Conservation (phyloP, 768 basidiomycete species). For the Suillus subalutaceus region DNA sequence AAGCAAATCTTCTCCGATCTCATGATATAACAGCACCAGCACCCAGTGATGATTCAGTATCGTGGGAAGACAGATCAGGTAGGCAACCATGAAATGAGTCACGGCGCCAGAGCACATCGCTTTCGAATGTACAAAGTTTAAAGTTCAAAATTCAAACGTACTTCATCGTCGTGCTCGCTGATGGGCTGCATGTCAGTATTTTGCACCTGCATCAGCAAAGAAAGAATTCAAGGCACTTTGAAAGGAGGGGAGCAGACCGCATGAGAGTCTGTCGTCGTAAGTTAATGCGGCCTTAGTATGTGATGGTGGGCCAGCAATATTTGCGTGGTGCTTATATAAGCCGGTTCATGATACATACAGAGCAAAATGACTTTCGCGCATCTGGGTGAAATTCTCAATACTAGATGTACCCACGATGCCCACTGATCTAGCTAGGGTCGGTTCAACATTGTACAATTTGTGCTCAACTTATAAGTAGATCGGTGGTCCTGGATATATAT, state of each 20-base stretch:
- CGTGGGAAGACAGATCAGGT: not conserved
- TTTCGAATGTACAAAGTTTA: not conserved
- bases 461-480: not conserved
- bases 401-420: too few relatives aligned
- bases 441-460: too few relatives aligned
- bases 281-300: too few relatives aligned
- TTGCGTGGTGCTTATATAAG: too few relatives aligned
- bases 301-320: not conserved
- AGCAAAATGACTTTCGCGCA: too few relatives aligned
- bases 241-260: not conserved
- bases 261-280: too few relatives aligned
- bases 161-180: not conserved
- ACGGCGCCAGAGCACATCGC: not conserved
- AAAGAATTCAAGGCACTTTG: not conserved
- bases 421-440: too few relatives aligned
- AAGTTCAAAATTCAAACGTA: not conserved
- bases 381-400: too few relatives aligned
- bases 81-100: not conserved
- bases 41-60: not conserved
- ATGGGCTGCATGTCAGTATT: not conserved
- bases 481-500: not conserved
- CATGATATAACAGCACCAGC: not conserved
- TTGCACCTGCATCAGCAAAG: not conserved
- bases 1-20: not conserved
- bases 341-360: too few relatives aligned